Evolutionary conservation across 768 basidiomycete genomes (phyloP), one percentile per base, ranked within the genome.

Genomic region (Leccinum imitatum): DNA sequence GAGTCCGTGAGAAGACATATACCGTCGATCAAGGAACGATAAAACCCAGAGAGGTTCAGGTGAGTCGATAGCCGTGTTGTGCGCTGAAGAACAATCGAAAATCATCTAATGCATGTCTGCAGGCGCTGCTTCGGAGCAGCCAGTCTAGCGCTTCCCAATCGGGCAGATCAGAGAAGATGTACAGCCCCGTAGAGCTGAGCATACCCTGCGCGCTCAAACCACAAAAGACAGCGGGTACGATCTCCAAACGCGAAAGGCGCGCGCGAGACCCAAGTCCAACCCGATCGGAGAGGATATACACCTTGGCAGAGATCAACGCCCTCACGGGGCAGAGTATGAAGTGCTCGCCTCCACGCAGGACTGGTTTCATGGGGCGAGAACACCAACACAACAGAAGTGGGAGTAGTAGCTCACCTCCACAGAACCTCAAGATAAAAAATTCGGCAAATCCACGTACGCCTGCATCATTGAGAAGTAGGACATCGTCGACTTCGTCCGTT

Each of bases 401-500:
- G 25, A 71, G 57, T 27, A 69, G 58, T 50, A 56, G 59, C 59
- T 73, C 66, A 39, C 66, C 73, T 63, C 60, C 54, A 13, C 60
- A 62, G 23, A 64, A 63, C 52, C 14, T 23, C 50, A 67, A 59
- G 23, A 39, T 39, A 33, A 64, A 60, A 21, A 54, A 59, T n/a
- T 19, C 50, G 41, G 55, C 48, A 19, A 65, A 57, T 50, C 59
- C 63, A 17, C 63, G 65, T 33, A 54, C 64, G 14, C 62, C 65
- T 33, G 54, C 30, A 30, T 50, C 56, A 2, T 39, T 31, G 47
- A 69, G 68, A 54, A 64, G 67, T 51, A 71, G 68, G 50, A 73
- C 79, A 17, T 75, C 80, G 6, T 78, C 74, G 15, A 71, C 69
- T 21, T 74, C 77, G 27, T 73, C 77, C 17, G 66, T 90, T 21